Evolutionary conservation across 441 rosid genomes (phyloP), one percentile per base, ranked within the genome.

Genomic region (Flueggea neowawraea): DNA sequence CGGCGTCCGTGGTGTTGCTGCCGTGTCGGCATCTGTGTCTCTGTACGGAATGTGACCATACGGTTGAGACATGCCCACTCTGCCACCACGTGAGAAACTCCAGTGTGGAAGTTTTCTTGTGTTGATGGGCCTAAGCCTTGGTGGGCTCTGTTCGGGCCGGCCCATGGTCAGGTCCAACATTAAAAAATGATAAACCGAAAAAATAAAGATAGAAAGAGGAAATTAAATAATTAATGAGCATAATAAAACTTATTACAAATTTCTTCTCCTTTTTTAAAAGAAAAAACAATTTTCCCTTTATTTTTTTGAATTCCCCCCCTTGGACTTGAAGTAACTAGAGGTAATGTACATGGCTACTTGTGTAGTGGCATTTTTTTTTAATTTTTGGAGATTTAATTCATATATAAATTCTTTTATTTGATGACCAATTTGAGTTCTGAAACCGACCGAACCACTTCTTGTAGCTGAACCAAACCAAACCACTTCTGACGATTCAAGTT

Each of bases 21-120:
- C 97, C 98, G 73, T 93, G 98, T 73, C 92, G 97, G 61, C 98
- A 93, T 73, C 77, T 93, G 55, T 74, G 88, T 62, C 64, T 88
- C 8, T 93, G 98, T 78, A 79, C 73, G 73, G 93, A 67, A 60
- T 93, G 98, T 60, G 95, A 87, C 73, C 80, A 74, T 15, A 71
- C 82, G 68, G 87, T 80, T 16, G 75, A 74, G 39, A 81, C 80
- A 13, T 93, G 98, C 83, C 98, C 98, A 16, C 74, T 87, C 41
- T 93, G 98, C 81, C 77, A 73, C 66, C 62, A 66, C 66, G 62
- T 69, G 58, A 85, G 78, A 63, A 82, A 78, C 57, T 87, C 93
- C 16, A 81, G 95, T 66, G 91, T 90, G 3, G 96, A 88, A 69
- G 89, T 90, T 66, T 83, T 76, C 66, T 79, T 87, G 58, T 70